Evolutionary conservation across 257 asterid species (phyloP).

Genomic region (Capsicum baccatum): DNA sequence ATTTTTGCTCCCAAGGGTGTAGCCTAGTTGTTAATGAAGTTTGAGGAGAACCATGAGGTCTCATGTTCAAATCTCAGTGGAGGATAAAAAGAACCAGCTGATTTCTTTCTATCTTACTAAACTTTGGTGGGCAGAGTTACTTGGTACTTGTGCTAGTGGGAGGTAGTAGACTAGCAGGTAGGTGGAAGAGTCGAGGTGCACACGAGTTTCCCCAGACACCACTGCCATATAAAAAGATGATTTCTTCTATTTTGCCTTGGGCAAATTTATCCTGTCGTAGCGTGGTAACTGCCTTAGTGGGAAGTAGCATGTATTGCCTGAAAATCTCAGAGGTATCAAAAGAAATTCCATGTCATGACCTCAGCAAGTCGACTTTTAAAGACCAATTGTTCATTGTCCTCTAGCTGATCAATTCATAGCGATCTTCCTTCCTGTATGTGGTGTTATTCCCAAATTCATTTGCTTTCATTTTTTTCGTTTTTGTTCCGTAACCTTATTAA

Average conservation of each 20-base stretch:
- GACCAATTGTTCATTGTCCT: constrained; percentile 23
- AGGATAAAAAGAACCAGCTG: background rate
- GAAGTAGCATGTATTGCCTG: background rate
- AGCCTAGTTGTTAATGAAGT: background rate
- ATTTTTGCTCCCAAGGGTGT: background rate
- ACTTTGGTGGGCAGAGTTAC: background rate
- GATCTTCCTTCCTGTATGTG: background rate
- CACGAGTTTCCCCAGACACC: background rate
- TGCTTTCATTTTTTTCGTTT: background rate
- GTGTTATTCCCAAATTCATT: constrained; percentile 15
- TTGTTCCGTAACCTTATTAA: background rate
- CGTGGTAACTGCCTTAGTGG: background rate
- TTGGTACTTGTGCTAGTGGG: background rate
- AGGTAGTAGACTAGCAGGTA: background rate
- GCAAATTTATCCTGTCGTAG: background rate
- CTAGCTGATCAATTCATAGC: background rate
- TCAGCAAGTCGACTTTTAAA: background rate
- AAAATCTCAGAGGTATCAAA: background rate
- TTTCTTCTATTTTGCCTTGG: background rate
- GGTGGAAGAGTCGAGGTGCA: background rate
- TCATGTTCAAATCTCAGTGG: background rate
- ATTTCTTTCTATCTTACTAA: background rate
- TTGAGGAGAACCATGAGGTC: background rate
- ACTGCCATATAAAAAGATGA: background rate
- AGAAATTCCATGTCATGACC: background rate